phyloP scores from a whole-genome alignment of 2,329 filamentous ascomycete species.

The Colletotrichum sp. region DNA sequence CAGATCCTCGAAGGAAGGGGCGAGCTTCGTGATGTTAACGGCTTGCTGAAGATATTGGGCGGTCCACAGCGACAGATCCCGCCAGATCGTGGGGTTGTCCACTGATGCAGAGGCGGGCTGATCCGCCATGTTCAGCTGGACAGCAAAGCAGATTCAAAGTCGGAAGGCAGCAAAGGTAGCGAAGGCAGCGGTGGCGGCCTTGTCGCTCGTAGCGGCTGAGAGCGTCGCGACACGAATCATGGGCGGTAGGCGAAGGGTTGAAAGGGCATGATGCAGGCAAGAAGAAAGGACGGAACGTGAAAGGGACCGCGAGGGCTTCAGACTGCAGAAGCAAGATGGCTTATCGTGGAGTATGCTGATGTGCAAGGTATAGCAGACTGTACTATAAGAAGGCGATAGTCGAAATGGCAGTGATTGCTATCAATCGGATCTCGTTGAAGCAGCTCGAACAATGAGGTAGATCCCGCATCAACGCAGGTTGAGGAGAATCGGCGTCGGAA shows the following conservation, averaged over 20 bases:
- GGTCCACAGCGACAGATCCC: constrained; percentile 61
- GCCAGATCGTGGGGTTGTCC: constrained; percentile 51
- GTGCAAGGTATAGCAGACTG: background rate
- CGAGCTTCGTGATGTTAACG: constrained; percentile 62
- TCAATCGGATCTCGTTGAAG: background rate
- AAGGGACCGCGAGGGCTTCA: background rate
- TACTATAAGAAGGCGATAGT: background rate
- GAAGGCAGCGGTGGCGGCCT: background rate
- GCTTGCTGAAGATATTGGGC: constrained; percentile 43
- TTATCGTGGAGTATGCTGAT: background rate
- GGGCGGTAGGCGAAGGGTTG: background rate
- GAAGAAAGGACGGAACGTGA: background rate
- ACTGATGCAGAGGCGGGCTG: constrained; percentile 21
- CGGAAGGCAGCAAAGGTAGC: background rate
- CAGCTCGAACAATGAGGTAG: background rate
- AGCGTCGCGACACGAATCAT: constrained; percentile 13
- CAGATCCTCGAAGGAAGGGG: constrained; percentile 71
- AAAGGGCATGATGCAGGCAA: constrained; percentile 3
- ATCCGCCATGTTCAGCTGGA: constrained; percentile 10
- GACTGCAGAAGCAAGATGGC: background rate
- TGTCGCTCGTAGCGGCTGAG: constrained; percentile 14
- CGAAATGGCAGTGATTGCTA: background rate
- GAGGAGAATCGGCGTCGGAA: background rate
- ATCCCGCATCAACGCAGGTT: background rate
- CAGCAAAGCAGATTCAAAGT: background rate